These are phyloP conservation scores for Strombidium stylifer DNA, from an alignment of 73 alveolate genomes.

Conservation along the genomic window DNA sequence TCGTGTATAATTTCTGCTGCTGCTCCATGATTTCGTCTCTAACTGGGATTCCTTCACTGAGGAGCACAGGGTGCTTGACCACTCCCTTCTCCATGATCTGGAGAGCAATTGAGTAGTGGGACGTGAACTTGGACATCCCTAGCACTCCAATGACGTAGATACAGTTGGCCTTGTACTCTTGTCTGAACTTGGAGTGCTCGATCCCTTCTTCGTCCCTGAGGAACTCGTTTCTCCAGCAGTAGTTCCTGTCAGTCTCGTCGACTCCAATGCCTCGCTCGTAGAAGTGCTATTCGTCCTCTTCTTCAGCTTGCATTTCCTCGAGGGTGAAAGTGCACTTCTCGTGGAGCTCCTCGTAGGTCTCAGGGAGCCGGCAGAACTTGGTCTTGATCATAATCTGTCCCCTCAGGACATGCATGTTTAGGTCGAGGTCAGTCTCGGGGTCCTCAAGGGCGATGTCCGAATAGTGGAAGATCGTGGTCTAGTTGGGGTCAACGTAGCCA, in stretches of 20 bases:
- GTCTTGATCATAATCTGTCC: conserved; percentile 21
- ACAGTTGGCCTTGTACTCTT: background rate
- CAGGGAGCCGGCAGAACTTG: background rate
- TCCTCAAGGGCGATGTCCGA: conserved; percentile 12
- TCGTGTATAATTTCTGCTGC: background rate
- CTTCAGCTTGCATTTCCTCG: conserved; percentile 24
- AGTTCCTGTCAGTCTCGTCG: too few species aligned
- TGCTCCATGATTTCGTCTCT: conserved; percentile 6
- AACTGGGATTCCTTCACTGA: conserved; percentile 24
- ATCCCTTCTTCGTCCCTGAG: conserved; percentile 9
- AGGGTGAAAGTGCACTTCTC: conserved; percentile 3
- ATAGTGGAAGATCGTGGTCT: conserved; percentile 1
- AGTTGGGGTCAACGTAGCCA: conserved; percentile 25
- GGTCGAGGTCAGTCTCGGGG: background rate
- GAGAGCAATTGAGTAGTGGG: conserved; percentile 23
- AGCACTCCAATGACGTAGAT: conserved; percentile 13
- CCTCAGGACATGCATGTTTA: conserved; percentile 16
- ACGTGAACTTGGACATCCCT: conserved; percentile 12
- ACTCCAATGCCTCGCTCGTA: too few species aligned
- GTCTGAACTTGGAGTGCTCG: background rate
- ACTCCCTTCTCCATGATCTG: background rate
- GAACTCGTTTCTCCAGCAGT: too few species aligned
- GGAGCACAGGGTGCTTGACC: background rate
- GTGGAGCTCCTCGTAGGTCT: background rate
- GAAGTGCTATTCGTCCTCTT: background rate